Conservation (phyloP, 2,329 filamentous ascomycete genomes). For the Fusarium sacchari region DNA sequence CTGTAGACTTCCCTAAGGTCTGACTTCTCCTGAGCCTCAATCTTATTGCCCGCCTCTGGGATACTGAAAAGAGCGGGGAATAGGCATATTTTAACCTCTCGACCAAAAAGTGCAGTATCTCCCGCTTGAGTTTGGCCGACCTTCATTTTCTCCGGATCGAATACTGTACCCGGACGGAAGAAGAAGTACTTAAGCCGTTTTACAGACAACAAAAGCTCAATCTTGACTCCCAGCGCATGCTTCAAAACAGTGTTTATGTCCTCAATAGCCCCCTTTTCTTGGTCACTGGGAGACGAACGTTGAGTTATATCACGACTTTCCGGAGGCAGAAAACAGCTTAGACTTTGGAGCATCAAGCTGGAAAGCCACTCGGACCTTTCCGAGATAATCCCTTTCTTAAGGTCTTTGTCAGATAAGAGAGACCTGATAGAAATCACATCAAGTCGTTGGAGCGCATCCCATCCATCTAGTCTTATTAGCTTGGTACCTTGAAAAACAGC, state of each 20-base stretch:
- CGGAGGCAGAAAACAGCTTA: accelerated
- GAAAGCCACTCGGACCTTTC: neutral
- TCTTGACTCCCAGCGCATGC: accelerated
- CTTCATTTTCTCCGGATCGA: accelerated
- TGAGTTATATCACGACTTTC: neutral
- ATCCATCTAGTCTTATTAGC: neutral
- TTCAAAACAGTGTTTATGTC: accelerated
- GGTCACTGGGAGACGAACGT: accelerated
- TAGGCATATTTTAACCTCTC: neutral
- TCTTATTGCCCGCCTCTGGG: accelerated
- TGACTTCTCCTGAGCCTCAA: accelerated
- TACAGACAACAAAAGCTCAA: neutral
- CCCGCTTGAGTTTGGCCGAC: neutral
- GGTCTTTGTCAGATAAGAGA: accelerated
- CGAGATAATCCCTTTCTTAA: accelerated
- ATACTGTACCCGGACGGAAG: accelerated
- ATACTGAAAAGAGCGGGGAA: accelerated
- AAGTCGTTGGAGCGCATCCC: neutral
- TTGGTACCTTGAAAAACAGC: accelerated
- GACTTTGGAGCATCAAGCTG: accelerated
- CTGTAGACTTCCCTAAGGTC: accelerated
- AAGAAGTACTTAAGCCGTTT: neutral
- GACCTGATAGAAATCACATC: accelerated
- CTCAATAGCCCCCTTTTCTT: accelerated
- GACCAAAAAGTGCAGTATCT: neutral